These are phyloP conservation scores for Mrakia frigida DNA, from an alignment of 768 basidiomycete genomes.

Conservation along the genomic window DNA sequence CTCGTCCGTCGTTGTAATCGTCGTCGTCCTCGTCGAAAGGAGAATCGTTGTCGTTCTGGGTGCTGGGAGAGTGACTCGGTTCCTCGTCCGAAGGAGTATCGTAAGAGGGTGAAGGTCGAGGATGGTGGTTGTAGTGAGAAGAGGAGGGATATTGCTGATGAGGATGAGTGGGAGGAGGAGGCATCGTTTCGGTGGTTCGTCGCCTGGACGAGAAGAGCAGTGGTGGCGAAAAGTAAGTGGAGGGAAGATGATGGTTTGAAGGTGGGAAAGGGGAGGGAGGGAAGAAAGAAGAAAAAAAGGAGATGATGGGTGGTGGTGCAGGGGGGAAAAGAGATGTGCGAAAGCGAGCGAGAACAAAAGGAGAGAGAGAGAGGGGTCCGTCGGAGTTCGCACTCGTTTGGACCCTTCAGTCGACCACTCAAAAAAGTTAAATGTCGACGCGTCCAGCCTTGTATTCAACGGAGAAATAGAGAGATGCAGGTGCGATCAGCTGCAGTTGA, in stretches of 20 bases:
- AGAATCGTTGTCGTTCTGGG: neutral
- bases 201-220: neutral
- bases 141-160: neutral
- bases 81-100: conserved; percentile 2
- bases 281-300: neutral
- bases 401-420: too few relatives aligned
- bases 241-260: neutral
- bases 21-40: neutral
- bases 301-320: neutral
- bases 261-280: neutral
- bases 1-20: neutral
- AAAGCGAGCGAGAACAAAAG: neutral
- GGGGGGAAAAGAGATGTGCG: neutral
- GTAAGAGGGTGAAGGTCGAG: neutral
- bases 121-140: neutral
- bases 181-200: neutral
- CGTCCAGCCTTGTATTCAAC: too few relatives aligned
- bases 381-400: too few relatives aligned
- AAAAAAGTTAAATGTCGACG: too few relatives aligned
- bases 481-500: too few relatives aligned
- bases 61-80: neutral
- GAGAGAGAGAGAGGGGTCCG: neutral
- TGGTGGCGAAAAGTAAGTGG: neutral
- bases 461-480: too few relatives aligned
- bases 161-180: neutral